Evolutionary conservation across 768 basidiomycete genomes (phyloP).

Genomic region (Rubroboletus satanas): DNA sequence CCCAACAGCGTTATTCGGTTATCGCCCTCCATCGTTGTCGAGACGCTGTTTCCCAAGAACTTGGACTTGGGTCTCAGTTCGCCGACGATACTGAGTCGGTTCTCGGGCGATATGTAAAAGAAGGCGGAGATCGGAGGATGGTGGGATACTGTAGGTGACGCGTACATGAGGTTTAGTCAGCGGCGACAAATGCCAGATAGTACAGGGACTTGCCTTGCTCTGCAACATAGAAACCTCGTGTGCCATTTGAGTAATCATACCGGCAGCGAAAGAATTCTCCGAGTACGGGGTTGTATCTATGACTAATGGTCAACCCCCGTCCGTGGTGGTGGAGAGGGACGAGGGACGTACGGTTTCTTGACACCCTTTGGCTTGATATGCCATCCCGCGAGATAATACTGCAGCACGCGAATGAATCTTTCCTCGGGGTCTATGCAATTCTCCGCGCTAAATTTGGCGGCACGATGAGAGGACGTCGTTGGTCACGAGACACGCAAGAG

Average conservation of each 20-base stretch:
- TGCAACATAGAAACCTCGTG: constrained; percentile 93
- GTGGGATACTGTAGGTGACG: constrained; percentile 69
- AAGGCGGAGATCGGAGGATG: constrained; percentile 95
- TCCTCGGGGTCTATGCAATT: constrained; percentile 80
- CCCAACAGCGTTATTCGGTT: constrained; percentile 83
- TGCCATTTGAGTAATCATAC: constrained; percentile 87
- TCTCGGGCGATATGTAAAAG: constrained; percentile 90
- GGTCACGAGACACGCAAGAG: neutral
- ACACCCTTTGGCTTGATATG: constrained; percentile 99
- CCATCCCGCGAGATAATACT: constrained; percentile 98
- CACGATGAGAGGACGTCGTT: constrained; percentile 1
- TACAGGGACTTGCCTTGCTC: constrained; percentile 69
- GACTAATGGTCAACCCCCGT: constrained; percentile 4
- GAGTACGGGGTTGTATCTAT: constrained; percentile 91
- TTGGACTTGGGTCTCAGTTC: constrained; percentile 94
- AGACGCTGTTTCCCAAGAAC: constrained; percentile 95
- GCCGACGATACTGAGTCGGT: constrained; percentile 81
- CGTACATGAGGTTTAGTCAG: constrained; percentile 4
- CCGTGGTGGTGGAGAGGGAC: neutral
- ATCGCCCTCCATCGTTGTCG: constrained; percentile 95
- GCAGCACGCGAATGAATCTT: constrained; percentile 84
- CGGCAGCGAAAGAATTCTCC: constrained; percentile 98
- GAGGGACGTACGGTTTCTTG: constrained; percentile 85
- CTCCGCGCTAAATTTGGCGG: constrained; percentile 57
- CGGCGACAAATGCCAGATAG: neutral